phyloP scores from a whole-genome alignment of 306 rosid genomes.

The apple (Malus domestica) region DNA sequence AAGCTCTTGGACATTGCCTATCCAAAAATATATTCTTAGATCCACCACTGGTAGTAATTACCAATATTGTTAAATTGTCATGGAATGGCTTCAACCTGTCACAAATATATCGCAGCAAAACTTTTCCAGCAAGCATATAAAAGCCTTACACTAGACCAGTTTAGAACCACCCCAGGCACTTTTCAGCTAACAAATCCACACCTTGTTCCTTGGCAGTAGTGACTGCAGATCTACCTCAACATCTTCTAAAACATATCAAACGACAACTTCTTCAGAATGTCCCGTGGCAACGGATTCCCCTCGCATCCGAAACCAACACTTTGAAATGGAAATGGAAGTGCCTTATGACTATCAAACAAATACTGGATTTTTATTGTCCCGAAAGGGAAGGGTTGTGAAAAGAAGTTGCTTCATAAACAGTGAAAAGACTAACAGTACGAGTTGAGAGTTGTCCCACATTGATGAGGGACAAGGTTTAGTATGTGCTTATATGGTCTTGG shows the following conservation, averaged over 20 bases:
- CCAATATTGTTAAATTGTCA: too few relatives aligned
- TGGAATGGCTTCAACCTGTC: too few relatives aligned
- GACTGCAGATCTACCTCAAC: background rate
- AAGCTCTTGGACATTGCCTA: too few relatives aligned
- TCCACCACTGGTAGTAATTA: too few relatives aligned
- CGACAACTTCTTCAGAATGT: background rate
- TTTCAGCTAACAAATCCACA: conserved; percentile 15
- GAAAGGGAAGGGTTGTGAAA: background rate
- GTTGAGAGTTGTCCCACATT: too few relatives aligned
- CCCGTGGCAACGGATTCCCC: conserved; percentile 12
- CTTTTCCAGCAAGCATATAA: conserved; percentile 20
- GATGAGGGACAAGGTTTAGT: too few relatives aligned
- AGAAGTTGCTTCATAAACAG: background rate
- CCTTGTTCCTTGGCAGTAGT: conserved; percentile 3
- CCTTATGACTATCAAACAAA: conserved; percentile 2
- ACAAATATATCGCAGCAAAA: background rate
- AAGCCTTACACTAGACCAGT: background rate
- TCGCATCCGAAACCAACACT: conserved; percentile 27
- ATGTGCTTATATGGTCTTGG: too few relatives aligned
- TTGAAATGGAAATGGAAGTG: conserved; percentile 31
- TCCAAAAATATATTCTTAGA: too few relatives aligned
- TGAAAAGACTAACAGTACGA: background rate
- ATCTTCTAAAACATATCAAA: background rate
- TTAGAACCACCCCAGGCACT: background rate
- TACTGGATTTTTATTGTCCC: background rate